Percentiles rank a stretch among this genome's conserved stretches.
Conservation (phyloP, 2,329 filamentous ascomycete species). For the Beauveria bassiana region DNA sequence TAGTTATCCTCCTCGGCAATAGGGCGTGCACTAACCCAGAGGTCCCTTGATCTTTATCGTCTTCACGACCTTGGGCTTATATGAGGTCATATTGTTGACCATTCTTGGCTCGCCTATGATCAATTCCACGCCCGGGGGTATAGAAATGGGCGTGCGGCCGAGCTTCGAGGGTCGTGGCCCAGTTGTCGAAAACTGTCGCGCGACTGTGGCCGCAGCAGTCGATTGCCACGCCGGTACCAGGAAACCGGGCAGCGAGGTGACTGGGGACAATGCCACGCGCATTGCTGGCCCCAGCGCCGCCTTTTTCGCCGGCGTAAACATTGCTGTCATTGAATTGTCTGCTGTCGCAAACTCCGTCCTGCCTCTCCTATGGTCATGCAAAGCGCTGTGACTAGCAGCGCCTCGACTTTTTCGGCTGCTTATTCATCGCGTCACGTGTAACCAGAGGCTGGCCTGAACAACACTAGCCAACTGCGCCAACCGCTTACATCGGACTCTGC, state of each 20-base stretch:
- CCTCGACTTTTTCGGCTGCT: conserved; percentile 22
- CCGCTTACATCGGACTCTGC: not conserved
- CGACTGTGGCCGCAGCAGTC: conserved; percentile 12
- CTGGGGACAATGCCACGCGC: conserved; percentile 30
- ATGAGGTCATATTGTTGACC: conserved; percentile 48
- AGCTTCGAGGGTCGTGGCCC: conserved; percentile 68
- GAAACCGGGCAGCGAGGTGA: conserved; percentile 58
- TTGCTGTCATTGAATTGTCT: conserved; percentile 31
- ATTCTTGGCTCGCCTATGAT: conserved; percentile 55
- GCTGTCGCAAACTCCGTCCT: conserved; percentile 6
- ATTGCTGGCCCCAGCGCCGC: conserved; percentile 52
- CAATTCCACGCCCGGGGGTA: conserved; percentile 79
- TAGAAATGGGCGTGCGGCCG: conserved; percentile 68
- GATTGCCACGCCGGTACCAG: conserved; percentile 63
- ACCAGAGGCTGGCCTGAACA: not conserved
- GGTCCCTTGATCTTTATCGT: conserved; percentile 74
- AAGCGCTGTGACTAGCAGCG: not conserved
- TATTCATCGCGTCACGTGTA: conserved; percentile 28
- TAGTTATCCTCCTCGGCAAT: not conserved
- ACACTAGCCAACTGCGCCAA: not conserved
- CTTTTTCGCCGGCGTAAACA: conserved; percentile 58
- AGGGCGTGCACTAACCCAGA: conserved; percentile 48
- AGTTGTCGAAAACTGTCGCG: conserved; percentile 61
- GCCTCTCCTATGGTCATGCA: not conserved
- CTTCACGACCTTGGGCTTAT: conserved; percentile 53